phyloP scores from a whole-genome alignment of 495 filamentous ascomycete genomes.

The Durotheca rogersii region DNA sequence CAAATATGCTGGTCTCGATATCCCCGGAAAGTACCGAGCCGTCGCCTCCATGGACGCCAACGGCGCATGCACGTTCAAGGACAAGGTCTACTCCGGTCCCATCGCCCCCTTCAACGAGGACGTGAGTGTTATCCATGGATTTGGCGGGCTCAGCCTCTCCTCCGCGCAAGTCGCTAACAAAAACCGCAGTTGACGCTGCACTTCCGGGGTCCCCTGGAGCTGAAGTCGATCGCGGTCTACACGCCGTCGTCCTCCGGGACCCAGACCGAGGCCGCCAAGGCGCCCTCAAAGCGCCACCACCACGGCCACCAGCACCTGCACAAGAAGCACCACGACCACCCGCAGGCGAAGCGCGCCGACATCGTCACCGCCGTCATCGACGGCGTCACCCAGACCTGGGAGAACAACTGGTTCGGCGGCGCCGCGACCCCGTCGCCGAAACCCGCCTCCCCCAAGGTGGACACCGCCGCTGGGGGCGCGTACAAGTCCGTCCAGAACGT shows the following conservation, averaged over 20 bases:
- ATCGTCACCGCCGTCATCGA: constrained; percentile 62
- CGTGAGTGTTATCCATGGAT: constrained; percentile 45
- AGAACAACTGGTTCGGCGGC: constrained; percentile 58
- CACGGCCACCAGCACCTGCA: constrained; percentile 39
- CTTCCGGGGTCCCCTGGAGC: constrained; percentile 64
- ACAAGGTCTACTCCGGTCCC: constrained; percentile 54
- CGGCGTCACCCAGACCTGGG: constrained; percentile 61
- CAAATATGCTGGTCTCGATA: constrained; percentile 59
- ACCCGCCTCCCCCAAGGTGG: constrained; percentile 6
- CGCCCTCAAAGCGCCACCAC: constrained; percentile 42
- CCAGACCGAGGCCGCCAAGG: constrained; percentile 30
- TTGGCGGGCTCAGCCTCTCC: background rate
- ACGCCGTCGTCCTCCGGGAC: constrained; percentile 44
- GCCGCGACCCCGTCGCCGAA: constrained; percentile 13
- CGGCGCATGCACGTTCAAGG: constrained; percentile 54
- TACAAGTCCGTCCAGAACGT: background rate
- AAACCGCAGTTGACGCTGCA: constrained; percentile 61
- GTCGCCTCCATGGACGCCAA: constrained; percentile 58
- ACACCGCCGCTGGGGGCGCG: background rate
- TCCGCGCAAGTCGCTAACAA: constrained; percentile 13
- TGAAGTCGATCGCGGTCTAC: constrained; percentile 67
- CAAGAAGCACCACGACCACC: constrained; percentile 34
- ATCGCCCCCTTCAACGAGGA: constrained; percentile 67
- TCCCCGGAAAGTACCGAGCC: constrained; percentile 57
- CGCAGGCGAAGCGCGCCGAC: constrained; percentile 24